Evolutionary conservation across 257 asterid genomes (phyloP).

Genomic region (Solanum pennellii): DNA sequence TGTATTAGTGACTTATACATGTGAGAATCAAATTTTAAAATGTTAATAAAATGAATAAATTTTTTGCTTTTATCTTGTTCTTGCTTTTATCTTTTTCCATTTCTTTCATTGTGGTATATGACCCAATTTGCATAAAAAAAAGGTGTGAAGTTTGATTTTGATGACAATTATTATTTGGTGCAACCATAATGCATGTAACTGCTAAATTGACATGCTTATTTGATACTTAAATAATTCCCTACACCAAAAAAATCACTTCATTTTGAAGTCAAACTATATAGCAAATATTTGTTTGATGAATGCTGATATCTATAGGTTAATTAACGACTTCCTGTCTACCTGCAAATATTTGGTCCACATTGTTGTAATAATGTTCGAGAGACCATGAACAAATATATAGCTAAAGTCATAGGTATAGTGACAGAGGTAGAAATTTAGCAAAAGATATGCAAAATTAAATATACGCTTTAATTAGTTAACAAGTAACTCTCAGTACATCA

Average conservation of each 20-base stretch:
- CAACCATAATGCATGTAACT: neutral
- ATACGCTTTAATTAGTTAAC: too few species aligned
- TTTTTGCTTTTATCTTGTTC: too few species aligned
- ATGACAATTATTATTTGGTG: neutral
- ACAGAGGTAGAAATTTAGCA: too few species aligned
- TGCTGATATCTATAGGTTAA: neutral
- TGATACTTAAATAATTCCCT: neutral
- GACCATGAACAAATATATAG: neutral
- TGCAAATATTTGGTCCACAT: neutral
- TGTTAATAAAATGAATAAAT: too few species aligned
- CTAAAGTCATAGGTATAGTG: neutral
- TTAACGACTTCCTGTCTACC: neutral
- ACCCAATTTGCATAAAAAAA: neutral
- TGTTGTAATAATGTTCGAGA: neutral
- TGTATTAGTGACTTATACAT: too few species aligned
- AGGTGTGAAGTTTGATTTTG: neutral
- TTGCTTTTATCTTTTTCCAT: too few species aligned
- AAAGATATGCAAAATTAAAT: too few species aligned
- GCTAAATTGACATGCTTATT: neutral
- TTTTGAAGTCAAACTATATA: neutral
- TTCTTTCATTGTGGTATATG: neutral
- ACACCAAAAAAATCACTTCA: neutral
- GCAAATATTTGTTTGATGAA: neutral
- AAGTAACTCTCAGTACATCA: too few species aligned
- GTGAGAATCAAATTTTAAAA: too few species aligned